Evolutionary conservation across 139 green algal genomes (phyloP), one percentile per base, ranked within the genome.

Genomic region (Chlorella sorokiniana): DNA sequence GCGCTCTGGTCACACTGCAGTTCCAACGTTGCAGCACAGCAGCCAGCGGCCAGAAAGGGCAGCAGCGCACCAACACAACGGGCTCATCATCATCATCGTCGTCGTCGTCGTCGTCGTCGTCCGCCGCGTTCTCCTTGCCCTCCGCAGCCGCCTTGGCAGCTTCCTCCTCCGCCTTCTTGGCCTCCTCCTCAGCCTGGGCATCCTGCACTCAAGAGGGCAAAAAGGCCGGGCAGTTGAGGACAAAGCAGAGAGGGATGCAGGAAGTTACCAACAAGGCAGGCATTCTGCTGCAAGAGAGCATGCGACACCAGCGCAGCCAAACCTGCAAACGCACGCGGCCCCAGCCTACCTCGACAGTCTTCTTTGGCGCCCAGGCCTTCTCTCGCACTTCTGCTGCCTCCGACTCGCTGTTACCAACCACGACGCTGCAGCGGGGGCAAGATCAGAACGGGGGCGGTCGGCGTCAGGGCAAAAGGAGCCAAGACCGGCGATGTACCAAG

Each of bases 341-440:
- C 69, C 61, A 27, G 51, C 67, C 71, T 41, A 90, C 79, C 85
- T 94, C 91, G 18, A 75, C 31, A 37, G 86, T 82, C 68, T 91
- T 88, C 81, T 88, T 92, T 31, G 84, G 79, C 41, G 74, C 80
- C 88, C 88, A 96, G 29, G 79, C 88, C n/a, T 91, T 75, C 23
- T 88, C 59, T 9, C 83, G 81, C 64, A 94, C 88, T 72, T 84
- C 81, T 35, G 87, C 79, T 14, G 73, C 73, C 73, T 79, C 73
- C 52, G 40, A 37, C 73, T 56, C 73, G 25, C 35, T 54, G 73
- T 52, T 79, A 38, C 54, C 27, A 25, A 79, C 67, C 27, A 75
- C 65, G 22, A 81, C 40, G 38, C n/a, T 16, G 14, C 11, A 16
- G 48, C 48, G 48, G 14, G 48, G 14, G 48, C 48, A 59, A 11